Percentiles rank a stretch among this genome's conserved stretches.
phyloP scores from a whole-genome alignment of 192 early-diverging fungal genomes.

The Coemansia sp. region DNA sequence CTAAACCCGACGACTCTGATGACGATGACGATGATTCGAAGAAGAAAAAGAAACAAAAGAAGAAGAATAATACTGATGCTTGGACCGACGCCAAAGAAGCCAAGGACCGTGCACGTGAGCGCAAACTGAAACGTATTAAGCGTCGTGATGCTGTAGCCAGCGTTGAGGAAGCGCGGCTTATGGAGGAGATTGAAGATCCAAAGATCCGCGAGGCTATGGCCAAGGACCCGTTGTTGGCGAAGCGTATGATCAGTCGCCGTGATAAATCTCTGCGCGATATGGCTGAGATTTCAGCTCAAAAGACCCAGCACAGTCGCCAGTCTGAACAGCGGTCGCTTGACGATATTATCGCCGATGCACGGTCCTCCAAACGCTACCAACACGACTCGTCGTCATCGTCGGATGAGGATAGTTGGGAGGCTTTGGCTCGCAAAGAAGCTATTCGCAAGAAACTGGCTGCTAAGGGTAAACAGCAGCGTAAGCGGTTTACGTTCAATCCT shows the following conservation, averaged over 20 bases:
- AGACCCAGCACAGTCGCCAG: conserved; percentile 10
- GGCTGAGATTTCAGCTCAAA: conserved; percentile 13
- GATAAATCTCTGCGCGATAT: conserved; percentile 53
- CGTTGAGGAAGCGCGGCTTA: conserved; percentile 27
- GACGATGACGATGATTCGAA: background rate
- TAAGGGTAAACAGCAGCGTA: conserved; percentile 28
- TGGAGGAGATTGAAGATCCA: conserved; percentile 40
- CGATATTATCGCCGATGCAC: background rate
- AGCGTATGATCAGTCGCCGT: conserved; percentile 43
- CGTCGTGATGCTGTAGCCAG: conserved; percentile 22
- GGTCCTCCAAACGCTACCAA: background rate
- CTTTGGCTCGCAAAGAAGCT: conserved; percentile 46
- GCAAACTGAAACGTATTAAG: conserved; percentile 44
- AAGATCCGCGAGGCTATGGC: conserved; percentile 41
- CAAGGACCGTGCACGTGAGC: conserved; percentile 39
- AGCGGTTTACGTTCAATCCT: conserved; percentile 43
- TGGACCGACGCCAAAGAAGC: conserved; percentile 44
- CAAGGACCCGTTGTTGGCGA: conserved; percentile 52
- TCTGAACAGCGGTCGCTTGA: background rate
- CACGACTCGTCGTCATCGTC: conserved; percentile 17
- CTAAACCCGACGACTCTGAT: background rate
- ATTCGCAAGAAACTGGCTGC: conserved; percentile 29
- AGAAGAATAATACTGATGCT: conserved; percentile 32
- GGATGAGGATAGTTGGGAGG: conserved; percentile 44
- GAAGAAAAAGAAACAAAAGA: conserved; percentile 18